Percentiles rank a stretch among this genome's conserved stretches.
phyloP scores from a whole-genome alignment of 2,329 filamentous ascomycete species.

The Pseudogymnoascus sp. region DNA sequence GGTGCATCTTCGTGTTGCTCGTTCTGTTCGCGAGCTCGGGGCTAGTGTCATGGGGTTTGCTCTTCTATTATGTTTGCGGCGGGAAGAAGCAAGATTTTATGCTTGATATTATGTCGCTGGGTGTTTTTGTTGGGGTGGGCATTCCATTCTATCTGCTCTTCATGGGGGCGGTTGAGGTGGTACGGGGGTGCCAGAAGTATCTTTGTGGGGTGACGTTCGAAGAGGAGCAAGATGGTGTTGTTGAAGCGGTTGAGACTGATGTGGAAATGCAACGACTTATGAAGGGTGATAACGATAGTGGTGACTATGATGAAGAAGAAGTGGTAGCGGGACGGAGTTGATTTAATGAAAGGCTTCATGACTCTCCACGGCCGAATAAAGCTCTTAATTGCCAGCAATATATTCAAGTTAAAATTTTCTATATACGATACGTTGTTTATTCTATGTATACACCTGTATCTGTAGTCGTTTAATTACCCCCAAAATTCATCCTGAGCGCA shows the following conservation, averaged over 20 bases:
- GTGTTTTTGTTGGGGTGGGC: neutral
- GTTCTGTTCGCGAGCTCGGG: neutral
- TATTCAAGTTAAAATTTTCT: neutral
- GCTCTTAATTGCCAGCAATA: neutral
- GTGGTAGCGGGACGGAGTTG: neutral
- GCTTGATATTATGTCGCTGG: neutral
- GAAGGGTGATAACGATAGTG: neutral
- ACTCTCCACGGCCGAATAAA: neutral
- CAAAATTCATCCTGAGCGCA: conserved; percentile 91
- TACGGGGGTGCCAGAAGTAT: neutral
- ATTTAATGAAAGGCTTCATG: neutral
- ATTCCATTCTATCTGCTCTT: neutral
- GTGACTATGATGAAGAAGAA: neutral
- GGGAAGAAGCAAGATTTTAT: neutral
- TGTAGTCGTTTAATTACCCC: conserved; percentile 20
- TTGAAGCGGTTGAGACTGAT: neutral
- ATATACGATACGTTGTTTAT: neutral
- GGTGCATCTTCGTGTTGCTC: neutral
- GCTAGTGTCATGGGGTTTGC: neutral
- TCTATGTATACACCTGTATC: neutral
- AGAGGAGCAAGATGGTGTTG: neutral
- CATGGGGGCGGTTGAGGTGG: neutral
- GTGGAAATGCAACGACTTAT: conserved; percentile 2
- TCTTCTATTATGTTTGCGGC: neutral
- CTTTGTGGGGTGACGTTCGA: neutral